Evolutionary conservation across 345 rosid genomes (phyloP), one percentile per base, ranked within the genome.

Genomic region (Salix purpurea): DNA sequence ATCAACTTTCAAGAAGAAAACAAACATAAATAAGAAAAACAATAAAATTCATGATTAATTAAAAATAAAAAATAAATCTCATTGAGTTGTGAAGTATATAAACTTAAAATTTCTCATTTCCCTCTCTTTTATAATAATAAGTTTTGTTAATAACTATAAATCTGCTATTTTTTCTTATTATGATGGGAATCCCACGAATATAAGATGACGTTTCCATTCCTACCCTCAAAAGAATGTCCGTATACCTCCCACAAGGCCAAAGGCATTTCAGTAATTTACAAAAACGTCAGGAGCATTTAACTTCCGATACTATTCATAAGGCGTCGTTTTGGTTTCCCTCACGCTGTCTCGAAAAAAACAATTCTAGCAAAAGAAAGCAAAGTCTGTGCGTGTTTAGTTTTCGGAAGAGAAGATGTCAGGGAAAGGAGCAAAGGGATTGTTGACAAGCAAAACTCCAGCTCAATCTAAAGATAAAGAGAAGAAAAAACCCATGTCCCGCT

Each of bases 401-500:
- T 30, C 3, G 50, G 30, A 18, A 24, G 24, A n/a, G 60, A 18
- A n/a, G 60, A 78, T 78, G 81, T 67, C 81, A 12, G 81, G 81
- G 61, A 78, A 78, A 73, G 81, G 81, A 67, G 81, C 81, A 3
- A 78, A 78, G 60, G 81, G 81, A 36, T 42, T 78, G 81, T 21
- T 60, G 18, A 68, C 73, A 0, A 72, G 81, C 19, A 78, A 78
- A 69, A 62, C 54, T 54, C 78, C 74, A 14, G 69, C 69, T 2
- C 81, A 56, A 23, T 23, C 58, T 30, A 79, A 79, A 50, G 82
- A 79, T 46, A 79, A 79, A 69, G 82, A 74, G 39, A 79, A 79
- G 82, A 79, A 79, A 39, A 78, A 73, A 34, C 69, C 81, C 12
- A 73, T 19, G 14, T 78, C 81, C 44, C 81, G 77, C 48, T 79